Percentiles rank a stretch among this genome's conserved stretches.
Evolutionary conservation across 129 eudicot genomes (phyloP).

Genomic region (Helianthus annuus): HanXRQr2.0-SUNRISE NC_035445.2:91296809-91297308

Average conservation of each 20-base stretch:
- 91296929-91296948: not conserved
- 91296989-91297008: slow-evolving; percentile 82
- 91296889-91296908: slow-evolving; percentile 62
- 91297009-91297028: slow-evolving; percentile 72
- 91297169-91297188: slow-evolving; percentile 78
- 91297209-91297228: slow-evolving; percentile 80
- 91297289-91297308: slow-evolving; percentile 29
- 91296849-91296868: slow-evolving; percentile 85
- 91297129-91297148: slow-evolving; percentile 66
- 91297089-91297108: slow-evolving; percentile 10
- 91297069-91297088: not conserved
- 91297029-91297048: slow-evolving; percentile 96
- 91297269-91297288: slow-evolving; percentile 46
- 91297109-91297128: slow-evolving; percentile 49
- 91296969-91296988: slow-evolving; percentile 58
- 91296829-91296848: slow-evolving; percentile 91
- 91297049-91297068: slow-evolving; percentile 59
- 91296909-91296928: not conserved
- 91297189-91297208: slow-evolving; percentile 91
- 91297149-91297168: slow-evolving; percentile 80
- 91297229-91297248: slow-evolving; percentile 38
- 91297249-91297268: slow-evolving; percentile 37
- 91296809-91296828: slow-evolving; percentile 91
- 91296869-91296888: slow-evolving; percentile 94
- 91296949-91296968: not conserved